These are phyloP conservation scores for Colletotrichum brevisporum DNA, from an alignment of 2,329 filamentous ascomycete species.

Conservation along the genomic window DNA sequence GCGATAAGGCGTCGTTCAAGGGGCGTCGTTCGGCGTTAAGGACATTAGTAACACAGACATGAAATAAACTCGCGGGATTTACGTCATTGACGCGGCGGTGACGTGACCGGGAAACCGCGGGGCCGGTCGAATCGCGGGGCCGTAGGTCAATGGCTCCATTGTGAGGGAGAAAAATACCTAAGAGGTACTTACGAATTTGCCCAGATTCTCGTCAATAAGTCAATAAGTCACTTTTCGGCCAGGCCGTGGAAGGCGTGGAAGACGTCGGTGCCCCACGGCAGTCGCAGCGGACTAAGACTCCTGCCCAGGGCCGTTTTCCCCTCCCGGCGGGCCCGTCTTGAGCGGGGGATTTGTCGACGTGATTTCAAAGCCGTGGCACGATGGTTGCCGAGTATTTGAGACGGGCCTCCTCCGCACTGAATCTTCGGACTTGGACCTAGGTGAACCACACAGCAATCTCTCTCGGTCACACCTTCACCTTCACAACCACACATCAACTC, in stretches of 20 bases:
- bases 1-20: neutral
- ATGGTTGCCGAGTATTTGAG: constrained; percentile 15
- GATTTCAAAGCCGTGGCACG: constrained; percentile 29
- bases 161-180: too few species aligned
- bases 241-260: neutral
- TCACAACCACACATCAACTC: neutral
- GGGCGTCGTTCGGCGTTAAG: neutral
- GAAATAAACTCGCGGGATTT: constrained; percentile 20
- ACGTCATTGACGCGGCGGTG: constrained; percentile 36
- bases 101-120: constrained; percentile 22
- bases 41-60: neutral
- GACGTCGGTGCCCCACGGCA: neutral
- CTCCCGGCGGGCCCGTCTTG: neutral
- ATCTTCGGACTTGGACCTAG: neutral
- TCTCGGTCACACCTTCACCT: neutral
- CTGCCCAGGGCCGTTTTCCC: neutral
- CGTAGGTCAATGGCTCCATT: neutral
- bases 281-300: neutral
- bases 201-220: neutral
- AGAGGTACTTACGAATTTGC: neutral
- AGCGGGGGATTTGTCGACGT: neutral
- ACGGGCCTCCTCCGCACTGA: neutral
- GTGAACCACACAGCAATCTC: neutral
- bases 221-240: neutral
- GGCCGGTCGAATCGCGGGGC: neutral